Evolutionary conservation across 2,329 filamentous ascomycete species (phyloP).

Genomic region (Emergomyces pasteurianus): DNA sequence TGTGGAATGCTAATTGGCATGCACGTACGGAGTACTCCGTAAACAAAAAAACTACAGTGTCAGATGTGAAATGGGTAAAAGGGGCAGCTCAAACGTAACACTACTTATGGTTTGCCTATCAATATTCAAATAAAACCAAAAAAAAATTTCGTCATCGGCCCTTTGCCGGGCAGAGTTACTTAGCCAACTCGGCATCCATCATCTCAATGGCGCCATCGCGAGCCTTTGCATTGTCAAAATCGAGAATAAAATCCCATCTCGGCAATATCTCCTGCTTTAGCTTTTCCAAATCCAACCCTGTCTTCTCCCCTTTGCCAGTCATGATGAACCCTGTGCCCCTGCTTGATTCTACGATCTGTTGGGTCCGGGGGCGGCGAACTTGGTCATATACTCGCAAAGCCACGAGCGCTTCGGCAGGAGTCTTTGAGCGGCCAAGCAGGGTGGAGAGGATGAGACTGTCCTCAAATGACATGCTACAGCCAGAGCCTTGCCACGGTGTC

Average conservation of each 20-base stretch:
- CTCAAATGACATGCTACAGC: constrained; percentile 28
- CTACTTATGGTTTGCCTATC: no score
- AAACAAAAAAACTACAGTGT: no score
- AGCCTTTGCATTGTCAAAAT: neutral
- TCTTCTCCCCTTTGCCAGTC: neutral
- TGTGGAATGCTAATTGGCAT: no score
- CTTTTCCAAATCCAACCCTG: neutral
- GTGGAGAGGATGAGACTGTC: constrained; percentile 23
- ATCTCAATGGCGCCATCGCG: neutral
- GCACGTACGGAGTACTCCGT: no score
- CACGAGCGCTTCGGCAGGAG: neutral
- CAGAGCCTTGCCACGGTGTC: constrained; percentile 27
- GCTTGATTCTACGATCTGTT: constrained; percentile 38
- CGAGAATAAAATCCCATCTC: neutral
- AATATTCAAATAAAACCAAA: no score
- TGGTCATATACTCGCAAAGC: constrained; percentile 29
- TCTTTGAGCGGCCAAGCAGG: neutral
- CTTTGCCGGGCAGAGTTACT: no score
- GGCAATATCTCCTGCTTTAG: neutral
- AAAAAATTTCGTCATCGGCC: no score
- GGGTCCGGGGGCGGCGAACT: constrained; percentile 32
- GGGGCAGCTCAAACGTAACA: no score
- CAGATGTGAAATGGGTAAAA: no score
- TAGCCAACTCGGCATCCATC: neutral
- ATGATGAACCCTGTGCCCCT: neutral